Base-by-base conservation (phyloP, 2,329 filamentous ascomycete genomes). In the Epichloe gansuensis region DNA sequence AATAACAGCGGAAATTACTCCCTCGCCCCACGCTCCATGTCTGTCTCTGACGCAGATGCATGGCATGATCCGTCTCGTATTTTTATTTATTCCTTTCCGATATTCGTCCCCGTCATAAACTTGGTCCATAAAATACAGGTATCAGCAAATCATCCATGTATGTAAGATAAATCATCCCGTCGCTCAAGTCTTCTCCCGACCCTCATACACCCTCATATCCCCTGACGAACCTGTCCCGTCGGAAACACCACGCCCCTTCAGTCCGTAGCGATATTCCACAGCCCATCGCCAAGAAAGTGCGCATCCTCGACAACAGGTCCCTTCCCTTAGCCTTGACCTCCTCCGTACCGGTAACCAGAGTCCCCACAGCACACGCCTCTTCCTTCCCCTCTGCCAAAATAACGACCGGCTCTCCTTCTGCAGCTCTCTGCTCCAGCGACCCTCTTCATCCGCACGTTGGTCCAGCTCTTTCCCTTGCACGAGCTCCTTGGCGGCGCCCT, bases 261-360 rank as follows among this genome's bases (percentile, higher is more conserved):
- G n/a, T 80, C 75, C 21, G 74, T 67, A 25, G 60, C 64, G 56
- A 95, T 66, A 61, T 77, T 87, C 93, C 93, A 98, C 61, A 98
- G 72, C 17, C 91, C 93, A 74, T 98, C 93, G 0, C 93, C 93
- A 51, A 97, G 68, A 72, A 85, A 97, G 77, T 98, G 93, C 35
- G 88, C 88, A 56, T 90, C 86, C 73, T 97, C 91, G 60, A 97
- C 88, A 15, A 91, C 93, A 5, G 91, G 87, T 0, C 93, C 93
- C 74, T 97, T 97, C 59, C 90, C 73, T 91, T 91, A 59, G 82
- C 84, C 79, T 93, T 95, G 67, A 95, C 91, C 70, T 96, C 90
- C 69, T 85, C 83, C 0, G 93, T 96, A 3, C 90, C 86, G 63
- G 85, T 82, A 62, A 88, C 89, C 65, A 98, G 66, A 57, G 86